A percentile compares a stretch with the other conserved stretches of the same genome.
Evolutionary conservation across 106 monocot species (phyloP).

Genomic region (Allium sativum): DNA sequence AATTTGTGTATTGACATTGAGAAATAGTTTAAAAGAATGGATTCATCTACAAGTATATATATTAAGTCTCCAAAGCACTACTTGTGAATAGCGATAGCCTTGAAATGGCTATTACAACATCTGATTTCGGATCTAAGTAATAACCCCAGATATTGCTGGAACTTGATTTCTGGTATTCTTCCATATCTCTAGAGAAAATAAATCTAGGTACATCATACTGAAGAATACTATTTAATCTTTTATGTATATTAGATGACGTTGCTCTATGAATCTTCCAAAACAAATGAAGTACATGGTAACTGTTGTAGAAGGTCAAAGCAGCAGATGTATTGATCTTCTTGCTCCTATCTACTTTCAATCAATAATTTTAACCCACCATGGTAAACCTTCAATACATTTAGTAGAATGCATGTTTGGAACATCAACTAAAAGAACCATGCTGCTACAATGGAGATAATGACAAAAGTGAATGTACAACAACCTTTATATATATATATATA

Average conservation of each 20-base stretch:
- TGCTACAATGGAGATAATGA: too few species aligned
- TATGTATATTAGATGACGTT: not conserved
- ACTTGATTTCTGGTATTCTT: slow-evolving; percentile 8
- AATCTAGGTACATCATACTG: slow-evolving; percentile 47
- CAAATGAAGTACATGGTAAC: slow-evolving; percentile 40
- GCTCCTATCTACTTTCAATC: slow-evolving; percentile 25
- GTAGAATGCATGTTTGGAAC: slow-evolving; percentile 21
- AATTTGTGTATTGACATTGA: too few species aligned
- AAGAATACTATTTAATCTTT: slow-evolving; percentile 12
- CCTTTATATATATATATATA: too few species aligned
- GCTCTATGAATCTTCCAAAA: slow-evolving; percentile 37
- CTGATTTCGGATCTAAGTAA: slow-evolving; percentile 43
- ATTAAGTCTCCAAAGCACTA: too few species aligned
- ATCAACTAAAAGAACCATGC: slow-evolving; percentile 56
- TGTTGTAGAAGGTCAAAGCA: slow-evolving; percentile 41
- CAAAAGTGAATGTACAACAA: too few species aligned
- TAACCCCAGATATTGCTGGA: slow-evolving; percentile 36
- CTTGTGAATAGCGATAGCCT: too few species aligned
- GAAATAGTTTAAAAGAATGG: too few species aligned
- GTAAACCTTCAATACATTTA: slow-evolving; percentile 21
- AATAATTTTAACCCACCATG: slow-evolving; percentile 70
- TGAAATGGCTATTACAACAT: slow-evolving; percentile 22
- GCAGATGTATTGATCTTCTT: slow-evolving; percentile 23
- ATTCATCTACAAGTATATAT: too few species aligned
- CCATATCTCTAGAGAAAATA: slow-evolving; percentile 18